Evolutionary conservation across 805 yeast genomes (phyloP), one percentile per base, ranked within the genome.

Genomic region (Pichia nanzhaoensis): DNA sequence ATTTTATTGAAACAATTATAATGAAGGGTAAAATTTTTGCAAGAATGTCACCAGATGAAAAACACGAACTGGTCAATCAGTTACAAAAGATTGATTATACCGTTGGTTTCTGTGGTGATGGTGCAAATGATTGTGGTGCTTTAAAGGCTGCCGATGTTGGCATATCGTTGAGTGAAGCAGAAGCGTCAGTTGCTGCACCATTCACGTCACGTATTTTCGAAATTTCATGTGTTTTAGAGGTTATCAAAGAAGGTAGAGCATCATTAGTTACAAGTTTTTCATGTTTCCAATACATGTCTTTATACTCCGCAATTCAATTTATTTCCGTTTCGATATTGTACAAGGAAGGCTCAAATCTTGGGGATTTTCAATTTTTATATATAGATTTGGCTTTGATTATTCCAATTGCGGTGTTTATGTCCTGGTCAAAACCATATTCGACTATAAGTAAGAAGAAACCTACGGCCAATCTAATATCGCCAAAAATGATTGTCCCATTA

Each of bases 91-190:
- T 93, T 18, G 96, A 90, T 57, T 91, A 91, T 60, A 87, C 95
- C 0, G 95, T 88, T 39, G 96, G 97, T 2, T 93, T 93, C 64
- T 93, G 98, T 66, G 99, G 99, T 32, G 99, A 93, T 67, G 99
- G 99, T 52, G 99, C 99, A 5, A 93, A 93, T 64, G 99, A 93
- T 60, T 93, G 98, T 66, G 99, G 99, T 54, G 99, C 99, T 0
- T 70, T 93, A 47, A 93, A 91, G 58, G 96, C 96, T 13, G 98
- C 99, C 0, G 96, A 93, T 66, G 95, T 95, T 41, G 99, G 99
- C 16, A 80, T 93, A 17, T 91, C 98, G 0, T 67, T 93, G 39
- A 86, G 96, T 24, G 99, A 93, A 61, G 99, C 98, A 0, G 99
- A 93, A 60, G 99, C 99, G 0, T 85, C 95, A 3, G 97, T 93